A percentile compares a stretch with the other conserved stretches of the same genome.
phyloP scores from a whole-genome alignment of 805 yeast genomes.

The Candida namnaoensis region DNA sequence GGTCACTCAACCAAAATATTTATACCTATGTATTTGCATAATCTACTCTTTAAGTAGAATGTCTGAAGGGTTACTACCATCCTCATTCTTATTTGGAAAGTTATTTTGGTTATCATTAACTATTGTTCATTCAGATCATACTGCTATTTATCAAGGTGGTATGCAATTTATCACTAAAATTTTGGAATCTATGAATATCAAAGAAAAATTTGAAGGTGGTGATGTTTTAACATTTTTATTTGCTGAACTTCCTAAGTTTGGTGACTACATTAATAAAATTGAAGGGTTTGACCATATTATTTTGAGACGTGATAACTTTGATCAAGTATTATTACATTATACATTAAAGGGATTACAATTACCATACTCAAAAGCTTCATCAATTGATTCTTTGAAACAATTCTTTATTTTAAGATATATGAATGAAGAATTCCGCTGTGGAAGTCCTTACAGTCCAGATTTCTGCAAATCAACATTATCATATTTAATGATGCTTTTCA shows the following conservation, averaged over 20 bases:
- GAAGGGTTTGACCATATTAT: constrained; percentile 33
- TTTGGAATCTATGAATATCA: constrained; percentile 22
- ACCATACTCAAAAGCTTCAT: constrained; percentile 44
- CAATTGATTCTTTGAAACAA: constrained; percentile 34
- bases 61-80: constrained; percentile 27
- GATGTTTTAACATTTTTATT: constrained; percentile 20
- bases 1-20: constrained; percentile 14
- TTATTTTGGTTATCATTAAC: constrained; percentile 29
- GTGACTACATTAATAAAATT: constrained; percentile 27
- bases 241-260: constrained; percentile 23
- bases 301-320: constrained; percentile 38
- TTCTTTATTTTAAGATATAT: constrained; percentile 34
- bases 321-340: constrained; percentile 37
- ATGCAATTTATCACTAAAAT: constrained; percentile 27
- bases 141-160: constrained; percentile 30
- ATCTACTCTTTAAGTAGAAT: constrained; percentile 30
- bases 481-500: constrained; percentile 24
- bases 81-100: constrained; percentile 18
- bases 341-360: constrained; percentile 50
- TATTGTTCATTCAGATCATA: constrained; percentile 22
- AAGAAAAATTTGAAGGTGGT: constrained; percentile 19
- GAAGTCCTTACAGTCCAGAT: constrained; percentile 4
- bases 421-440: constrained; percentile 18
- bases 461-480: constrained; percentile 8
- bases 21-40: constrained; percentile 23